Evolutionary conservation across 2,329 filamentous ascomycete genomes (phyloP), one percentile per base, ranked within the genome.

Genomic region (Aspergillus ruber): DNA sequence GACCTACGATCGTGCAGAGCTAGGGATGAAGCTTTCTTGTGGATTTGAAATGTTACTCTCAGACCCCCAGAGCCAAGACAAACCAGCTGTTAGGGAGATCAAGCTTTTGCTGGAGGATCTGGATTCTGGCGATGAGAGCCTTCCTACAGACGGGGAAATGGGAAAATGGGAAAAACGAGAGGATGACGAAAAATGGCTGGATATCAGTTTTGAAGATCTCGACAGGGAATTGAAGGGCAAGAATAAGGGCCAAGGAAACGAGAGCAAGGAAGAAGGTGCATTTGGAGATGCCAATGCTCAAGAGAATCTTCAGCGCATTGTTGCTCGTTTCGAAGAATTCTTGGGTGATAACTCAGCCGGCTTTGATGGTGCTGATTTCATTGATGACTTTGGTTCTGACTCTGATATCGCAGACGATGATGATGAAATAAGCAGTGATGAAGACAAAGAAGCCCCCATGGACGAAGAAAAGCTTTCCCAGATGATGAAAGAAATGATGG

Each of bases 401-500:
- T 76, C 83, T 39, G 75, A 79, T 10, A 73, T 77, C 5, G 73
- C 76, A 4, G 66, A 76, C 9, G 76, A 78, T 15, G 75, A 77
- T 3, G 74, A 76, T 1, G 77, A 77, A 6, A 63, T 78, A 0
- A 77, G 77, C 43, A 81, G 78, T 50, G 81, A 84, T 18, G 80
- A 89, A 59, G 85, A 90, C 53, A 84, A 84, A 56, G 85, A 86
- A 41, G 81, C 87, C 5, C 85, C 83, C 48, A 91, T 94, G 56
- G 83, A 95, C 54, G 90, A 97, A 65, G 81, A 84, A 32, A 85
- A 91, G 46, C 95, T 96, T 56, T 78, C 85, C 7, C 80, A 75
- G 45, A 89, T 95, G 78, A 95, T 98, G 88, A 82, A 83, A 50
- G 87, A 94, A 62, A 90, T 94, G 84, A 90, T 93, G 84, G 88